A percentile compares a stretch with the other conserved stretches of the same genome.
These are phyloP conservation scores for Jatropha curcas DNA, from an alignment of 345 rosid genomes.

Conservation along the genomic window DNA sequence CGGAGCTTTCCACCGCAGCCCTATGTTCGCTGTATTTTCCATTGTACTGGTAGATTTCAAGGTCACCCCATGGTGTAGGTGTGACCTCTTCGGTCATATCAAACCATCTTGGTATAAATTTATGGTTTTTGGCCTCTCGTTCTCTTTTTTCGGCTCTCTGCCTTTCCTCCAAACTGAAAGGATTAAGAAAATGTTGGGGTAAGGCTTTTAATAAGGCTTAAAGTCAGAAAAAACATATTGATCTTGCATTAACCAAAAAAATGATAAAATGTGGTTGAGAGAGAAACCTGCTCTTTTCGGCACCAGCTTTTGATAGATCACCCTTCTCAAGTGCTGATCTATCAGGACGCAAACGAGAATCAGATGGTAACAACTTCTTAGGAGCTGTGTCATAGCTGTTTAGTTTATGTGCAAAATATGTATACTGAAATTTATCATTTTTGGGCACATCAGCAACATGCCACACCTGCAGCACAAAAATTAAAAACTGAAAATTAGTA, in stretches of 20 bases:
- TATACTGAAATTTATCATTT: constrained; percentile 72
- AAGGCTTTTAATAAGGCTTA: too few relatives aligned
- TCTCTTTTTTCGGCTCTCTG: constrained; percentile 77
- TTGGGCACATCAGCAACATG: constrained; percentile 67
- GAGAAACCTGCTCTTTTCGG: constrained; percentile 72
- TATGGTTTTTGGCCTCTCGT: constrained; percentile 61
- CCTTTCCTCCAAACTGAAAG: constrained; percentile 61
- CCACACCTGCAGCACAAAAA: constrained; percentile 56
- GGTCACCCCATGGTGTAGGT: constrained; percentile 89
- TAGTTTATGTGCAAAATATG: constrained; percentile 82
- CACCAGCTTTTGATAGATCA: constrained; percentile 66
- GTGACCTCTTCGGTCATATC: constrained; percentile 54
- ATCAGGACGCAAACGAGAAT: constrained; percentile 83
- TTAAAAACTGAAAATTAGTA: not conserved
- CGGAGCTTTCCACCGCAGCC: constrained; percentile 47
- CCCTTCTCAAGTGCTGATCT: constrained; percentile 80
- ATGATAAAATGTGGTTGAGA: not conserved
- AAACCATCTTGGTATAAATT: constrained; percentile 72
- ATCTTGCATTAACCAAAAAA: too few relatives aligned
- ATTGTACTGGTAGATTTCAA: constrained; percentile 73
- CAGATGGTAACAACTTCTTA: constrained; percentile 74
- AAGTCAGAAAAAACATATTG: too few relatives aligned
- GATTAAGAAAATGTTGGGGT: not conserved
- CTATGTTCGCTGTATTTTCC: constrained; percentile 63
- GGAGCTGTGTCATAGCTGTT: constrained; percentile 90